Base-by-base conservation (phyloP, 2,329 filamentous ascomycete genomes). In the Fonsecaea nubica region DNA sequence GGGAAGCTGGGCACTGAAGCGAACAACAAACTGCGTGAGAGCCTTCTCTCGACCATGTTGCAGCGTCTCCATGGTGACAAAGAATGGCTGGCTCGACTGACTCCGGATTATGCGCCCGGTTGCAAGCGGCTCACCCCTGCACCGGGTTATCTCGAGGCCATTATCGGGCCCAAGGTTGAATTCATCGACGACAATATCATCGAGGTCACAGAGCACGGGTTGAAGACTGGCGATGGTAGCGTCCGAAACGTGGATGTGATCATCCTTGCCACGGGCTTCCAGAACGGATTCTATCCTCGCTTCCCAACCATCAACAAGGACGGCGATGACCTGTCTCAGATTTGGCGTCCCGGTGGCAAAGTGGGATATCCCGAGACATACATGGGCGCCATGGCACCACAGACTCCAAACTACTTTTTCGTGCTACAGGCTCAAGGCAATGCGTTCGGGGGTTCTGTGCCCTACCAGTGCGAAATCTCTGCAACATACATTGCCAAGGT, bases 261-360 rank as follows among this genome's bases (percentile, higher is more conserved):
- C 8, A 73, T 76, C 38, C 77, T 76, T 54, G 77, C 77, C 7
- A 78, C 77, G 2, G 76, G 76, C 0, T 78, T 78, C 45, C 71
- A 77, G 30, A 77, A 75, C 10, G 73, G 72, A 3, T 77, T 73
- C 33, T 71, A 70, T 4, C 75, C 76, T 1, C 72, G 75, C 2
- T 77, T 78, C 54, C 70, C 75, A 7, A 73, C 77, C 15, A 72
- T 70, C 15, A 75, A 75, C 1, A 68, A 71, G 3, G 66, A 68
- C 12, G 74, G 75, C 1, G 30, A 72, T 6, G 70, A 72, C 12
- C 65, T 77, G 4, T 65, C 72, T 2, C 71, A 77, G 7, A 71
- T 71, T 35, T 78, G 76, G 76, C 69, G 74, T 18, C 64, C 73
- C 9, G 73, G 71, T 0, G 59, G 59, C 7, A 12, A 13, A 33